phyloP scores from a whole-genome alignment of 495 filamentous ascomycete species.

The Hypoxylon perforatum region DNA sequence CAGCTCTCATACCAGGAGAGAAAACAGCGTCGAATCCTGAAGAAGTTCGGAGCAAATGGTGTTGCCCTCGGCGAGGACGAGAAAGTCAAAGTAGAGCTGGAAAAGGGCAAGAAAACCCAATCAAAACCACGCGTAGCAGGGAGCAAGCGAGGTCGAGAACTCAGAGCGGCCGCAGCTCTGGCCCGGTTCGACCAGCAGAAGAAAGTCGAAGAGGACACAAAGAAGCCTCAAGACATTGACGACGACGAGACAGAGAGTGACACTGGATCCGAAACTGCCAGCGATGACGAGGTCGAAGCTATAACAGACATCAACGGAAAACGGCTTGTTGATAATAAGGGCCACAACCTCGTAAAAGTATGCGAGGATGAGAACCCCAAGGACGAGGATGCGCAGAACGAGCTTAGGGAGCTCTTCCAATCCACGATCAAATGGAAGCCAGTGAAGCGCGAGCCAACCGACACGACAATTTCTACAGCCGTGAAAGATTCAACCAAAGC shows the following conservation, averaged over 20 bases:
- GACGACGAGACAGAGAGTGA: constrained; percentile 49
- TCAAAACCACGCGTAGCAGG: constrained; percentile 77
- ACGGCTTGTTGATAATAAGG: constrained; percentile 68
- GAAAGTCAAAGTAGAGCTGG: constrained; percentile 68
- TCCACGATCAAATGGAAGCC: constrained; percentile 42
- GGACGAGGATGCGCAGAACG: constrained; percentile 68
- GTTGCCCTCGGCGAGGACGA: constrained; percentile 74
- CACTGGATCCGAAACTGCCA: constrained; percentile 50
- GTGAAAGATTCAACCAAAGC: neutral
- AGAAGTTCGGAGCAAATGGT: constrained; percentile 79
- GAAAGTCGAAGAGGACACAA: constrained; percentile 55
- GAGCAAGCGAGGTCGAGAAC: constrained; percentile 75
- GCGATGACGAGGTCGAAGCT: constrained; percentile 52
- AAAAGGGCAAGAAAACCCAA: constrained; percentile 67
- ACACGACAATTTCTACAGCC: neutral
- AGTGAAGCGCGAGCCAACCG: constrained; percentile 9
- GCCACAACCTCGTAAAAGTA: constrained; percentile 71
- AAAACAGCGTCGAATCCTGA: constrained; percentile 71
- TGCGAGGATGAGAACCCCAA: constrained; percentile 75
- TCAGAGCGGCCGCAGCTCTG: constrained; percentile 79
- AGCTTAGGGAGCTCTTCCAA: constrained; percentile 67
- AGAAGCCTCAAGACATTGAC: constrained; percentile 43
- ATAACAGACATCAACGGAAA: constrained; percentile 68
- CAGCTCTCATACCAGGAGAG: constrained; percentile 70
- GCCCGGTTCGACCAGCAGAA: constrained; percentile 73